Conservation (phyloP, 352 stramenopile genomes). For the Phytophthora fragariae region DNA sequence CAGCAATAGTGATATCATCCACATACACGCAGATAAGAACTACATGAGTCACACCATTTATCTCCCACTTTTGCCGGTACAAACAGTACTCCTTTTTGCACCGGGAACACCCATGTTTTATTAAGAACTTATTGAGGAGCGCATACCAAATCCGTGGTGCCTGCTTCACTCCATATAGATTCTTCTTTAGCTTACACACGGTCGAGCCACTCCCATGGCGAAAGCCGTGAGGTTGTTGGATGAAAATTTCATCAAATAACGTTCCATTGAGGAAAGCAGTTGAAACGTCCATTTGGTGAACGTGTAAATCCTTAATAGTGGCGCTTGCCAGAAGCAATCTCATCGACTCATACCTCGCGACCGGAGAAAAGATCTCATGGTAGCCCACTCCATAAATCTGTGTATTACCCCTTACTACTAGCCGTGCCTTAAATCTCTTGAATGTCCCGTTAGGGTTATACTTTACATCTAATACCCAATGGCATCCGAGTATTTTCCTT, state of each 20-base stretch:
- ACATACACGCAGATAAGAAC: background rate
- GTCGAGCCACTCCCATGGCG: too few species aligned
- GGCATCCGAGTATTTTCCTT: background rate
- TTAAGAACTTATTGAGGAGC: slow-evolving; percentile 11
- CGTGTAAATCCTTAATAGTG: slow-evolving; percentile 3
- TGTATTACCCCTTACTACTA: background rate
- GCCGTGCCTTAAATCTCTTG: background rate
- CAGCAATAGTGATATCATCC: background rate
- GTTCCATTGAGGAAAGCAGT: background rate
- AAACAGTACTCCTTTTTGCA: slow-evolving; percentile 10
- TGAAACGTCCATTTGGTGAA: background rate
- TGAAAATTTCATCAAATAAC: background rate
- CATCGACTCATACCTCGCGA: slow-evolving; percentile 4
- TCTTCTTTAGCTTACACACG: background rate
- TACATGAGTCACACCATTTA: background rate
- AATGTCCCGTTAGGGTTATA: background rate
- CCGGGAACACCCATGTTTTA: slow-evolving; percentile 13
- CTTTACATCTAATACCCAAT: background rate
- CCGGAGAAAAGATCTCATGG: background rate
- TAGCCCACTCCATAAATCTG: background rate
- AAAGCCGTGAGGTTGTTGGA: too few species aligned
- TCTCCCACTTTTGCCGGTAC: slow-evolving; percentile 3
- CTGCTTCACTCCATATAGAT: background rate
- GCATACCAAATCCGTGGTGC: background rate
- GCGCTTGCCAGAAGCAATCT: slow-evolving; percentile 1